Percentiles rank a stretch among this genome's conserved stretches.
Evolutionary conservation across 257 asterid species (phyloP).

Genomic region (Scutellaria barbata): DNA sequence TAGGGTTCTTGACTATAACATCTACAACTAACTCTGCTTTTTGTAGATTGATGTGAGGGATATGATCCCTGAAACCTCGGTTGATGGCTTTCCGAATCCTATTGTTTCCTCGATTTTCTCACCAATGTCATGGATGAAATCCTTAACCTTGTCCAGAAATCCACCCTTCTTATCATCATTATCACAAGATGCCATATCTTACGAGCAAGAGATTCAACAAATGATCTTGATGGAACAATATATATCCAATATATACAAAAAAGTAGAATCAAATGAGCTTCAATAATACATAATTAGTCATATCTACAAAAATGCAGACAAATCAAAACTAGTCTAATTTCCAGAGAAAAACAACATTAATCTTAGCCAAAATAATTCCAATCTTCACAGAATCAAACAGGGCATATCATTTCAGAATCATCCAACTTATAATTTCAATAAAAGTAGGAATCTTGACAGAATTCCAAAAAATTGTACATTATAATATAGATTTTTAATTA

Average conservation of each 20-base stretch:
- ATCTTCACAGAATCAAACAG: too few species aligned
- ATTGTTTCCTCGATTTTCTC: conserved; percentile 92
- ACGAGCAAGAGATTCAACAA: conserved; percentile 1
- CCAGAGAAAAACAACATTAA: too few species aligned
- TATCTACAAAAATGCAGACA: too few species aligned
- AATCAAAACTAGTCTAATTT: too few species aligned
- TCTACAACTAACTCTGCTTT: conserved; percentile 79
- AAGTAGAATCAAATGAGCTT: neutral
- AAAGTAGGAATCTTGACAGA: too few species aligned
- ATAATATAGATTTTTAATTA: too few species aligned
- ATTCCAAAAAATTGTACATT: too few species aligned
- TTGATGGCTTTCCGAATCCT: conserved; percentile 93
- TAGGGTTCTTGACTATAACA: conserved; percentile 77
- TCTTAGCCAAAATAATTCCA: too few species aligned
- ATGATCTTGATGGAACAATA: neutral
- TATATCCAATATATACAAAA: neutral
- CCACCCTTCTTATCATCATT: conserved; percentile 75
- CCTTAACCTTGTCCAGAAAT: conserved; percentile 79
- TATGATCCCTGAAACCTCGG: conserved; percentile 79
- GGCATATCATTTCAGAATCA: too few species aligned
- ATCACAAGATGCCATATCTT: conserved; percentile 65
- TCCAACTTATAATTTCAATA: too few species aligned
- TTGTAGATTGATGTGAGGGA: conserved; percentile 77
- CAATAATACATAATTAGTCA: too few species aligned
- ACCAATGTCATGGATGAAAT: conserved; percentile 81